phyloP scores from a whole-genome alignment of 768 basidiomycete genomes.

The Neoboletus brunneissimus region DNA sequence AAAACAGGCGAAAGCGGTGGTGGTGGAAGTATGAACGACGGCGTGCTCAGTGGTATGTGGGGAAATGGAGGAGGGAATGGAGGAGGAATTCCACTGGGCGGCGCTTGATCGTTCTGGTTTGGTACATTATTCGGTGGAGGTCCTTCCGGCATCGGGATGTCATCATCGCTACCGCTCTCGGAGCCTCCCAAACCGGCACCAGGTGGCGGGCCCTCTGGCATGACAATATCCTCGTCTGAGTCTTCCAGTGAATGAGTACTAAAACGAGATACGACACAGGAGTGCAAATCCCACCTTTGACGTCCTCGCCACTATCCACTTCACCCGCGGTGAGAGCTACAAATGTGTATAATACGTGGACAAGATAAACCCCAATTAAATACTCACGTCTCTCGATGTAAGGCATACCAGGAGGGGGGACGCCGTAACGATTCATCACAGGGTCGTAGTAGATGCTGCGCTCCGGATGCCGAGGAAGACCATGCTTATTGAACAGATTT shows the following conservation, averaged over 20 bases:
- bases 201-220: conserved; percentile 64
- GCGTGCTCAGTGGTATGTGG: conserved; percentile 14
- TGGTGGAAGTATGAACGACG: conserved; percentile 19
- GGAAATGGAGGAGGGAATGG: conserved; percentile 27
- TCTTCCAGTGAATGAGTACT: conserved; percentile 7
- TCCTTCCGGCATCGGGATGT: conserved; percentile 86
- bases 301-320: conserved; percentile 60
- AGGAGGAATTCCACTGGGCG: neutral
- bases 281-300: conserved; percentile 35
- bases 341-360: conserved; percentile 2
- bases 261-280: neutral
- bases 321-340: conserved; percentile 63
- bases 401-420: conserved; percentile 96
- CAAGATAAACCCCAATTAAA: neutral
- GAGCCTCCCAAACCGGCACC: conserved; percentile 37
- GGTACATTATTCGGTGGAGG: conserved; percentile 49
- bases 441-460: conserved; percentile 91
- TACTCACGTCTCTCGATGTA: conserved; percentile 81
- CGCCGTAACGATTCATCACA: conserved; percentile 90
- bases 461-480: conserved; percentile 86
- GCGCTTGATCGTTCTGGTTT: conserved; percentile 5
- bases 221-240: conserved; percentile 57
- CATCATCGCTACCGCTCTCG: conserved; percentile 65
- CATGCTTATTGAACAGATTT: conserved; percentile 77
- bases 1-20: conserved; percentile 16